phyloP scores from a whole-genome alignment of 805 yeast genomes.

The Starmerella lactis-condensi region DNA sequence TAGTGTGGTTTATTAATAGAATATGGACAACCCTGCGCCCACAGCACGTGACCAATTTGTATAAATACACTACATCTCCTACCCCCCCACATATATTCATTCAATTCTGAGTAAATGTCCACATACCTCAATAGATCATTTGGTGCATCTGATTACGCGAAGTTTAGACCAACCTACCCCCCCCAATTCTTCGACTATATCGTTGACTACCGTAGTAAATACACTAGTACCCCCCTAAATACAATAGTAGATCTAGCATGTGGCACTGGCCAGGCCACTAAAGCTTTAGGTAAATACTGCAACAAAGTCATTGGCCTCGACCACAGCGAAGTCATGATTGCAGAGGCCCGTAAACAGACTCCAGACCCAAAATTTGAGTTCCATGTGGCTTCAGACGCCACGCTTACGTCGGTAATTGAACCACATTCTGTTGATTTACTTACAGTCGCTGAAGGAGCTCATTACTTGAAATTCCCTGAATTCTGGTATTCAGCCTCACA shows the following conservation, averaged over 20 bases:
- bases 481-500: constrained; percentile 35
- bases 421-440: constrained; percentile 37
- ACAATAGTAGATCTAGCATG: constrained; percentile 57
- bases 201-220: constrained; percentile 18
- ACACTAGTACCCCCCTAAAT: constrained; percentile 1
- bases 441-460: constrained; percentile 72
- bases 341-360: constrained; percentile 24
- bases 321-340: constrained; percentile 38
- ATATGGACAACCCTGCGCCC: too few relatives aligned
- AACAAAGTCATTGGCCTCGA: constrained; percentile 45
- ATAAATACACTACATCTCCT: too few relatives aligned
- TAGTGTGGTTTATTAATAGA: too few relatives aligned
- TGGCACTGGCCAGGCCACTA: constrained; percentile 62
- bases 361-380: constrained; percentile 15
- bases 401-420: constrained; percentile 12
- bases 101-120: constrained; percentile 32
- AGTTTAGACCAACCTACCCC: constrained; percentile 54
- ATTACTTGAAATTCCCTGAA: constrained; percentile 50
- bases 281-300: constrained; percentile 31
- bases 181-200: constrained; percentile 29
- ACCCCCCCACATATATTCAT: neutral
- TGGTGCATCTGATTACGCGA: constrained; percentile 34
- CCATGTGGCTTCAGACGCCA: constrained; percentile 14
- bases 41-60: too few relatives aligned
- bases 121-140: constrained; percentile 39